Percentiles rank a stretch among this genome's conserved stretches.
phyloP scores from a whole-genome alignment of 306 rosid species.

The Cucurbita argyrosperma region DNA sequence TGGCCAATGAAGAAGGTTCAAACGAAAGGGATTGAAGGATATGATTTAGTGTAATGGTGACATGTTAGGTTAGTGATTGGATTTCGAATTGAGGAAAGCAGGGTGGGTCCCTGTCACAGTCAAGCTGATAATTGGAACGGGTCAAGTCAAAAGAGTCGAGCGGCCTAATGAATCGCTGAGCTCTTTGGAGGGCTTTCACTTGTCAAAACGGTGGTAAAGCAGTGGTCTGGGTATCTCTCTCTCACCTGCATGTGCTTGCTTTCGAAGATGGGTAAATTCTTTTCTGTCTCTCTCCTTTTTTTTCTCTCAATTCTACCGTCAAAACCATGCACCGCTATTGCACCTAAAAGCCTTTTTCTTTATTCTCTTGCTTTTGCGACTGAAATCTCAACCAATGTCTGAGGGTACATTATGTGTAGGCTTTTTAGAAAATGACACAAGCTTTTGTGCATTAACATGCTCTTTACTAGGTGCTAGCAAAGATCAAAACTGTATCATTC shows the following conservation, averaged over 20 bases:
- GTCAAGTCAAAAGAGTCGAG: constrained; percentile 23
- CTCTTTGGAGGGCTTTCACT: constrained; percentile 4
- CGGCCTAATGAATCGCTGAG: constrained; percentile 14
- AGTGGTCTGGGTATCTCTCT: neutral
- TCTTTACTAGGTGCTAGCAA: neutral
- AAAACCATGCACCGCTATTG: constrained; percentile 3
- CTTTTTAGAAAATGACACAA: neutral
- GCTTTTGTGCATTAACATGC: neutral
- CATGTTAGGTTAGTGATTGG: constrained; percentile 2
- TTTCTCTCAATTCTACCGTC: constrained; percentile 10
- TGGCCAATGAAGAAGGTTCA: neutral
- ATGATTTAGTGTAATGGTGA: neutral
- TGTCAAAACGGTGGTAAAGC: constrained; percentile 33
- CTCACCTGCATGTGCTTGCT: constrained; percentile 20
- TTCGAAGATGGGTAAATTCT: constrained; percentile 8
- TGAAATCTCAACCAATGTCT: neutral
- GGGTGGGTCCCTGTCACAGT: constrained; percentile 21
- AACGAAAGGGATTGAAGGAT: neutral
- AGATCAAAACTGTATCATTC: neutral
- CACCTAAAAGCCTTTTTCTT: neutral
- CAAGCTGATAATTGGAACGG: neutral
- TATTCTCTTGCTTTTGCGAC: neutral
- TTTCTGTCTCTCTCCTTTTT: neutral
- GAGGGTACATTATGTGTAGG: neutral
- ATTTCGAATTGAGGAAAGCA: neutral